Conservation (phyloP, 1,139 yeast genomes). For the Geotrichum restrictum region DNA sequence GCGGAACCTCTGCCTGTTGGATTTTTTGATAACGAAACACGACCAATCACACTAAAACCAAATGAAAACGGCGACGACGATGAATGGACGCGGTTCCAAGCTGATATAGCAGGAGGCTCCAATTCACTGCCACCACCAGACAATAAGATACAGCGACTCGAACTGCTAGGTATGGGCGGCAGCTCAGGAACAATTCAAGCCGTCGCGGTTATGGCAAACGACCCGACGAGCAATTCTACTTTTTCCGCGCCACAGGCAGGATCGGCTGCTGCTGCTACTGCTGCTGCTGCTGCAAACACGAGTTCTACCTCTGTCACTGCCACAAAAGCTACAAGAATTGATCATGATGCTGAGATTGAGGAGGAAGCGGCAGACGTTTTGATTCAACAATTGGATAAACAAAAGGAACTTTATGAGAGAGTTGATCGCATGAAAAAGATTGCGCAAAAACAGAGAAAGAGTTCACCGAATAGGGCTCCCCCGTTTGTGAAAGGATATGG, state of each 20-base stretch:
- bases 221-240: not conserved
- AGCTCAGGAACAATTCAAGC: slow-evolving; percentile 9
- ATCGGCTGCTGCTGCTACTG: not conserved
- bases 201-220: slow-evolving; percentile 8
- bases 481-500: too few relatives aligned
- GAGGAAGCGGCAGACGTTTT: slow-evolving; percentile 58
- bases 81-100: slow-evolving; percentile 20
- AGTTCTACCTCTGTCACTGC: not conserved
- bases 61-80: slow-evolving; percentile 13
- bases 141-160: not conserved
- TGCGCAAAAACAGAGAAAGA: slow-evolving; percentile 46
- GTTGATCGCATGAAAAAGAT: slow-evolving; percentile 17
- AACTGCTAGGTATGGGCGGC: slow-evolving; percentile 5
- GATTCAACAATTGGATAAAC: slow-evolving; percentile 65
- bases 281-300: not conserved
- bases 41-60: not conserved
- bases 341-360: slow-evolving; percentile 68
- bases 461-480: too few relatives aligned
- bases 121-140: not conserved
- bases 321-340: slow-evolving; percentile 48
- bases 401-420: slow-evolving; percentile 36
- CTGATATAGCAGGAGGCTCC: slow-evolving; percentile 11
- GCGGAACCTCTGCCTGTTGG: not conserved
- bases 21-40: not conserved
- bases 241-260: not conserved